Evolutionary conservation across 2,329 filamentous ascomycete genomes (phyloP), one percentile per base, ranked within the genome.

Genomic region (Hypomyces perniciosus): DNA sequence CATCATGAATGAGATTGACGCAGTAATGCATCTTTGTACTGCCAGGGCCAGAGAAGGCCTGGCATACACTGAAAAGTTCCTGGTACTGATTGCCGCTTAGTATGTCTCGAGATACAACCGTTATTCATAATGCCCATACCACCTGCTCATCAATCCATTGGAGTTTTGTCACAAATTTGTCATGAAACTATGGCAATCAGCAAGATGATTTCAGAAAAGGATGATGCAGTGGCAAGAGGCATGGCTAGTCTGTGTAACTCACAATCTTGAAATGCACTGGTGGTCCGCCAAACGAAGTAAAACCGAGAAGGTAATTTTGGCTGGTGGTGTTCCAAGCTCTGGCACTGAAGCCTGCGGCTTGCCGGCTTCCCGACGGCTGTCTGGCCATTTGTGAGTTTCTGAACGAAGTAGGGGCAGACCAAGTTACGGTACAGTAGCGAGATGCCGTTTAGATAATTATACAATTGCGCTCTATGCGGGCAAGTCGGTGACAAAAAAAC

Each of bases 1-100:
- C 84, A 8, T 76, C 76, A 53, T 81, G 83, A 8, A 88, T 76
- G 13, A 86, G 65, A 35, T 82, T 80, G 38, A 89, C 80, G 53
- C 79, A 85, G 54, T 86, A 88, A 0, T 80, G 62, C 79, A 89
- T 85, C 61, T 89, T 89, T 2, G 85, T 88, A 55, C 80, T 85
- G 0, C 59, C 85, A 0, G 85, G 86, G 0, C 85, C 85, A 0
- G 81, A 82, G 2, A 88, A 71, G 1, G 81, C 81, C 66, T 89
- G 85, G 13, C 77, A 80, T 42, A 89, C 68, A 28, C 81, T 83
- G 64, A 90, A 89, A 0, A 89, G 74, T 60, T 89, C 85, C 63
- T 86, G 82, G 65, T 84, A 88, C 81, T 85, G 42, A 4, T 7
- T 4, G 10, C 7, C 2, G 13, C 31, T 12, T 20, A 10, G 33